Base-by-base conservation (phyloP, 768 basidiomycete genomes). In the Cyclocybe cylindracea region DNA sequence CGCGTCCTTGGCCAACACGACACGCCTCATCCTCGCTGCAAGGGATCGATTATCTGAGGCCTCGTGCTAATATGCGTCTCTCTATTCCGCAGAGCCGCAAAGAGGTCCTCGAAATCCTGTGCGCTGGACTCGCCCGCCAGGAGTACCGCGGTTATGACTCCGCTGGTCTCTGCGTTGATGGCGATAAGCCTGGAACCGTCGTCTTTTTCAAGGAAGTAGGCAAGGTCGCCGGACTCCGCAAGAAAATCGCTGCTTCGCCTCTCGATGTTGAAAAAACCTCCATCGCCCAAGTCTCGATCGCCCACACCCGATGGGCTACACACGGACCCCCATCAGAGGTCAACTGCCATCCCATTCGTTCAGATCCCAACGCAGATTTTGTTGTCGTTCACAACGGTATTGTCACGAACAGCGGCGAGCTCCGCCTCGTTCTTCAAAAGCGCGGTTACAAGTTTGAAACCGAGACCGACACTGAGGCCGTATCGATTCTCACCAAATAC, bases 131-230 rank as follows among this genome's bases (percentile, higher is more conserved):
- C 53, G 86, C 91, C 48, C 87, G 97, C 53, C 86, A 98, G 61
- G 97, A 99, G 70, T 99, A 99, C 72, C 89, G 97, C 66, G 97
- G 97, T 37, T 99, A 99, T 67, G 97, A 99, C 69, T 94, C 91
- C 59, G 97, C 96, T 16, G 91, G 91, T 61, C 72, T 94, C 39
- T 86, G 86, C 52, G 82, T 98, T 59, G 97, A 99, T 64, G 96
- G 94, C 38, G 95, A 98, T 76, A 85, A 86, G 60, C 74, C 84
- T 1, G 85, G 85, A 40, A 74, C 86, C 43, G 78, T 92, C 42
- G 53, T 89, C 44, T 93, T 85, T 75, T 98, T 95, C 85, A 98
- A 97, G 78, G 89, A 96, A 70, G 97, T 98, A 46, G 97, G 97
- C 70, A 99, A 99, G 71, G 97, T 99, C 48, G 88, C 88, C 40